Evolutionary conservation across 306 rosid species (phyloP).

Genomic region (Betula pendula): DNA sequence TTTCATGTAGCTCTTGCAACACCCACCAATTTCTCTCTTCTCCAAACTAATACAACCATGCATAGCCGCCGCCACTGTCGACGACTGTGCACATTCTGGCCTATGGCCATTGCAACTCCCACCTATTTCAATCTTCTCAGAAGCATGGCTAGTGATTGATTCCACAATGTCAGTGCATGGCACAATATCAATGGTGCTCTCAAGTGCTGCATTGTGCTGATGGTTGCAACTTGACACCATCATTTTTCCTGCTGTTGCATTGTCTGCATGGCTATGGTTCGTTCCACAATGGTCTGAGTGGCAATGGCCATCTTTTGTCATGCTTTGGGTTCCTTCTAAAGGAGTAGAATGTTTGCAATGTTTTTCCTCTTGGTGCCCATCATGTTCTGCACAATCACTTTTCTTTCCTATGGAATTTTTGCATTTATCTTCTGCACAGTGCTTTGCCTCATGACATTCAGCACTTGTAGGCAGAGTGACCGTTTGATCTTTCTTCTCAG

Average conservation of each 20-base stretch:
- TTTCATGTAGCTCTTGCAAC: constrained; percentile 81
- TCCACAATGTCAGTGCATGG: constrained; percentile 16
- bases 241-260: constrained; percentile 7
- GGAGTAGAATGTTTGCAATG: constrained; percentile 33
- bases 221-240: constrained; percentile 21
- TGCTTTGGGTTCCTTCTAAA: constrained; percentile 10
- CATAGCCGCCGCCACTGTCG: neutral
- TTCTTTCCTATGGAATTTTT: constrained; percentile 7
- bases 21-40: constrained; percentile 62
- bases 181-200: constrained; percentile 37
- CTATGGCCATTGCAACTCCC: constrained; percentile 35
- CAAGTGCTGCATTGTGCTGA: constrained; percentile 2
- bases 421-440: constrained; percentile 14
- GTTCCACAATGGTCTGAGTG: constrained; percentile 37
- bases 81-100: constrained; percentile 27
- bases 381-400: constrained; percentile 31
- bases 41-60: constrained; percentile 54
- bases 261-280: constrained; percentile 12
- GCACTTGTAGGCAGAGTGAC: constrained; percentile 10
- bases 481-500: constrained; percentile 22
- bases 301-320: constrained; percentile 18
- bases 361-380: constrained; percentile 23
- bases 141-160: neutral
- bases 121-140: constrained; percentile 20
- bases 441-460: no score